These are phyloP conservation scores for Malbranchea cinnamomea DNA, from an alignment of 2,329 filamentous ascomycete species.

Conservation along the genomic window DNA sequence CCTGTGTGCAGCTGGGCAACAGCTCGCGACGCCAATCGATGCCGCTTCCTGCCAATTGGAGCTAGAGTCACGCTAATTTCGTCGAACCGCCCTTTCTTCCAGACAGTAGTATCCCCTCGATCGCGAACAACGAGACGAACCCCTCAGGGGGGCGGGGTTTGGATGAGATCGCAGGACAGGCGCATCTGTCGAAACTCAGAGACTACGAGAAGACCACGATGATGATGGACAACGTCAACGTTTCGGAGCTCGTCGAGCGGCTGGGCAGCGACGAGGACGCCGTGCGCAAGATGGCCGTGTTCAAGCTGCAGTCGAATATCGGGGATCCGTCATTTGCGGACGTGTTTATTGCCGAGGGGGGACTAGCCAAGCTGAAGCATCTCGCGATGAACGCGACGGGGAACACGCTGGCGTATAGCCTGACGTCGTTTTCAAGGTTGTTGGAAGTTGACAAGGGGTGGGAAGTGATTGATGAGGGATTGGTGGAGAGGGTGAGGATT, in stretches of 20 bases:
- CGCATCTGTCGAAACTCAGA: neutral
- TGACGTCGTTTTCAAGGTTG: slow-evolving; percentile 74
- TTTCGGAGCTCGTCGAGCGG: slow-evolving; percentile 43
- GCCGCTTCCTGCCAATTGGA: no score
- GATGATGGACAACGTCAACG: slow-evolving; percentile 41
- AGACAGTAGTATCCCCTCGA: no score
- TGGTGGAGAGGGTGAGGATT: slow-evolving; percentile 44
- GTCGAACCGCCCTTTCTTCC: no score
- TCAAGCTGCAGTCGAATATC: slow-evolving; percentile 91
- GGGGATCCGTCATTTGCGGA: slow-evolving; percentile 94
- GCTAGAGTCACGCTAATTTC: no score
- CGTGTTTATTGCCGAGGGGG: slow-evolving; percentile 82
- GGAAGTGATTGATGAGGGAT: slow-evolving; percentile 47
- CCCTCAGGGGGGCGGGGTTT: no score
- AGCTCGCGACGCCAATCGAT: no score
- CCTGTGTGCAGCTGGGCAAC: no score
- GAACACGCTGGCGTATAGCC: slow-evolving; percentile 88
- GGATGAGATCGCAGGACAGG: no score
- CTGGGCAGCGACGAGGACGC: slow-evolving; percentile 62
- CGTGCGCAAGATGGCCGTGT: slow-evolving; percentile 94
- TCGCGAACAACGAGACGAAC: no score
- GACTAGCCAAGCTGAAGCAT: slow-evolving; percentile 63
- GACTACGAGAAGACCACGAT: slow-evolving; percentile 18
- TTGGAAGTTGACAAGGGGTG: slow-evolving; percentile 96
- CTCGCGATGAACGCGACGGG: slow-evolving; percentile 74